These are phyloP conservation scores for Colletotrichum lupini DNA, from an alignment of 2,329 filamentous ascomycete genomes.

Conservation along the genomic window DNA sequence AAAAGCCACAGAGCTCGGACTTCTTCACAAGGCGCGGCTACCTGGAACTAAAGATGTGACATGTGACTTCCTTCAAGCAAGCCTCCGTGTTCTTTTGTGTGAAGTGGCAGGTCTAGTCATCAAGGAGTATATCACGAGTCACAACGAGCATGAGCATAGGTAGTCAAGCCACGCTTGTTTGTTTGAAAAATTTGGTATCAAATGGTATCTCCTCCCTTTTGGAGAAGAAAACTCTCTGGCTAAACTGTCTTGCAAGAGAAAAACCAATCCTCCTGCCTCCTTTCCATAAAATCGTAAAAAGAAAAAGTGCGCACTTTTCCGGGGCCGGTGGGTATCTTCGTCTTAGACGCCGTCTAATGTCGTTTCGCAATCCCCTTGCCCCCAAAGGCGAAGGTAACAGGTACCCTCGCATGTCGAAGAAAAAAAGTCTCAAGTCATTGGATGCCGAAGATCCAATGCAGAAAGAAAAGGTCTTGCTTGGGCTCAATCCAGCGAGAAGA, in stretches of 20 bases:
- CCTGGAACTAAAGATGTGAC: not conserved
- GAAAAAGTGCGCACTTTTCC: slow-evolving; percentile 24
- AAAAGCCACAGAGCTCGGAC: slow-evolving; percentile 7
- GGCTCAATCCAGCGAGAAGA: not conserved
- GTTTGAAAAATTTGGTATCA: not conserved
- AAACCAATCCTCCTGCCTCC: not conserved
- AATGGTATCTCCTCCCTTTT: not conserved
- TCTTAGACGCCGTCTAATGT: slow-evolving; percentile 26
- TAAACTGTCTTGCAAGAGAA: not conserved
- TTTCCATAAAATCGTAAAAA: not conserved
- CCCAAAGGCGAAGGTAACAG: slow-evolving; percentile 4
- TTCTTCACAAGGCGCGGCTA: not conserved
- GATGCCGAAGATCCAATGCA: slow-evolving; percentile 24
- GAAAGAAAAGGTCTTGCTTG: slow-evolving; percentile 2
- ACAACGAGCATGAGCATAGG: not conserved
- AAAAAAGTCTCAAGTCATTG: slow-evolving; percentile 8
- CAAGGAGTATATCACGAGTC: not conserved
- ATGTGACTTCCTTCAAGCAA: not conserved
- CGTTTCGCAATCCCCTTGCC: slow-evolving; percentile 14
- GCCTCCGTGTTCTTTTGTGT: not conserved
- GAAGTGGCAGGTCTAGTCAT: not conserved
- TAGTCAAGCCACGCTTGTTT: not conserved
- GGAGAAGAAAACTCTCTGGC: not conserved
- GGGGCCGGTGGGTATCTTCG: slow-evolving; percentile 25
- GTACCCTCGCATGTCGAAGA: slow-evolving; percentile 15